phyloP scores from a whole-genome alignment of 768 basidiomycete species.

The Rhodosporidiobolus odoratus region DNA sequence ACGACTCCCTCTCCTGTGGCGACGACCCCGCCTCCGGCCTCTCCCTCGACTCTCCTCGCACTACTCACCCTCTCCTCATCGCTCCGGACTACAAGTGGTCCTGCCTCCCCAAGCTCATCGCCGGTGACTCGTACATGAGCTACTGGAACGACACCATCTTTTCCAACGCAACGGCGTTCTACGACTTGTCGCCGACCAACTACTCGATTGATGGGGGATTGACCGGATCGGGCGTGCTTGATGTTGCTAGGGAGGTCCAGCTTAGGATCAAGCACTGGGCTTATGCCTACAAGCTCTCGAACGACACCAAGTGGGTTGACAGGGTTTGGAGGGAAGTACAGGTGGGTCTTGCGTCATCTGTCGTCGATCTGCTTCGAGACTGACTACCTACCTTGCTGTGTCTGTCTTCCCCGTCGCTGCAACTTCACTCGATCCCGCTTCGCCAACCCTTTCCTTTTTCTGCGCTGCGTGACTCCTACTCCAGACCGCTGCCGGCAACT shows the following conservation, averaged over 20 bases:
- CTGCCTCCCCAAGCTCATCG: slow-evolving; percentile 69
- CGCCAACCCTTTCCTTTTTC: background rate
- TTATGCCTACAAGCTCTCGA: slow-evolving; percentile 84
- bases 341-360: slow-evolving; percentile 51
- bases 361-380: background rate
- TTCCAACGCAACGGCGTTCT: slow-evolving; percentile 74
- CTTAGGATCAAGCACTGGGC: slow-evolving; percentile 76
- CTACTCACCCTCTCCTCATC: slow-evolving; percentile 82
- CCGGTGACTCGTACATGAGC: slow-evolving; percentile 74
- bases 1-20: slow-evolving; percentile 63
- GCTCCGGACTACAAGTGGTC: slow-evolving; percentile 89
- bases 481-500: slow-evolving; percentile 71
- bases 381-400: slow-evolving; percentile 4
- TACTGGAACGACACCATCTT: slow-evolving; percentile 90
- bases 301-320: slow-evolving; percentile 86
- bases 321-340: slow-evolving; percentile 74
- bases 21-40: slow-evolving; percentile 61
- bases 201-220: slow-evolving; percentile 70
- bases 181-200: slow-evolving; percentile 52
- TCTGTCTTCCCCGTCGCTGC: background rate
- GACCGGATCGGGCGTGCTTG: slow-evolving; percentile 73
- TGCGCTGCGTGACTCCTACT: background rate
- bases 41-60: slow-evolving; percentile 60
- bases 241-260: slow-evolving; percentile 82
- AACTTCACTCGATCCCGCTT: background rate